Base-by-base conservation (phyloP, 805 yeast genomes). In the Ogataea polymorpha region DNA sequence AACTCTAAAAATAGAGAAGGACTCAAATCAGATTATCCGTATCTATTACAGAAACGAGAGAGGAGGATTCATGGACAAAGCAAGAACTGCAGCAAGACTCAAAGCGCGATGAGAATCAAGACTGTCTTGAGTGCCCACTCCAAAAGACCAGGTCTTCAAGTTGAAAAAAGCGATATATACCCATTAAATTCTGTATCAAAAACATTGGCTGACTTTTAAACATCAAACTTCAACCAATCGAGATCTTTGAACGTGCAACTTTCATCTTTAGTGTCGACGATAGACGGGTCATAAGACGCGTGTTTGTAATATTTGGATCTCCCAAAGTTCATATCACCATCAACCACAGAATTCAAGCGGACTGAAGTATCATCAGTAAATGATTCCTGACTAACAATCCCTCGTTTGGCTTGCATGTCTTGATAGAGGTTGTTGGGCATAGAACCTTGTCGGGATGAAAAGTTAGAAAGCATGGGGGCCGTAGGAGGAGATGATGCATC, bases 161-260 rank as follows among this genome's bases (percentile, higher is more conserved):
- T 7, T 12, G 26, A 15, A 23, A 6, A 28, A n/a, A 28, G 31
- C 31, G 17, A 28, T 6, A 7, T 11, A 25, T 25, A 25, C 7
- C 3, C 12, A 14, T 8, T 15, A 12, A n/a, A 10, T 14, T n/a
- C 7, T 11, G 28, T n/a, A n/a, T n/a, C n/a, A 15, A 20, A 37
- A 26, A 5, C 23, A 6, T 49, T 44, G 47, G 6, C 14, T 14
- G 9, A 20, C 11, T 5, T 13, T 48, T 37, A 62, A 35, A 60
- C 56, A 34, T 62, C 66, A 49, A 63, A 63, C 39, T 58, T 61
- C 23, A 63, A 46, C 68, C 68, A 63, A 23, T 62, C 68, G 13
- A 63, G 50, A 39, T 62, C 65, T 15, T 53, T 54, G 32, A 55
- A 26, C 5, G 37, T 13, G 11, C 23, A 31, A 13, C 15, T 31